phyloP scores from a whole-genome alignment of 2,329 filamentous ascomycete species.

The Ascochyta lentis region DNA sequence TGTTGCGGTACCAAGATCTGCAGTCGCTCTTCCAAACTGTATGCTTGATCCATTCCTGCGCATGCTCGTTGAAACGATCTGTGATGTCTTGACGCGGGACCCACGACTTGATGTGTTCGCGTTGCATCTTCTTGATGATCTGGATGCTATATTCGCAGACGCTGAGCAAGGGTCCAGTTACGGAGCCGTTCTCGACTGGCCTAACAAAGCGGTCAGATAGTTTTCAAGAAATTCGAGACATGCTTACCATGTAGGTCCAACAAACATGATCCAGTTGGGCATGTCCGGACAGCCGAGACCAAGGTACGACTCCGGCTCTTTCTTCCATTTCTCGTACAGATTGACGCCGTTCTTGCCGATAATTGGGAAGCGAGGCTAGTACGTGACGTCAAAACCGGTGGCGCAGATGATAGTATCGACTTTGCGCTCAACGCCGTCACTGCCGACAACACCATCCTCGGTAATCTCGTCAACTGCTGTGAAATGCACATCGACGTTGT shows the following conservation, averaged over 20 bases:
- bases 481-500: slow-evolving; percentile 60
- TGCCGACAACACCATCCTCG: slow-evolving; percentile 52
- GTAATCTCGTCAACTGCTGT: slow-evolving; percentile 55
- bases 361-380: slow-evolving; percentile 51
- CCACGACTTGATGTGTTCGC: slow-evolving; percentile 53
- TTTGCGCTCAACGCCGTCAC: slow-evolving; percentile 49
- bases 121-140: slow-evolving; percentile 56
- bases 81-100: slow-evolving; percentile 51
- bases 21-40: slow-evolving; percentile 58
- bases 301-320: slow-evolving; percentile 49
- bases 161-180: slow-evolving; percentile 50
- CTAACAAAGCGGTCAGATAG: slow-evolving; percentile 22
- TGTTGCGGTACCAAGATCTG: slow-evolving; percentile 56
- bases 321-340: slow-evolving; percentile 49
- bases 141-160: slow-evolving; percentile 52
- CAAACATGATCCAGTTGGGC: slow-evolving; percentile 20
- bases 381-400: slow-evolving; percentile 53
- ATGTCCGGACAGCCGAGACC: slow-evolving; percentile 39
- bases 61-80: slow-evolving; percentile 53
- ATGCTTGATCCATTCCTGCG: slow-evolving; percentile 57
- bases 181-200: slow-evolving; percentile 56
- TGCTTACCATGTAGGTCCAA: slow-evolving; percentile 31
- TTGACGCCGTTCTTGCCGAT: slow-evolving; percentile 49
- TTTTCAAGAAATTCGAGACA: too few species aligned
- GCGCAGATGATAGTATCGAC: slow-evolving; percentile 47